These are phyloP conservation scores for Tetrapisispora taiwanensis DNA, from an alignment of 805 yeast species.

Conservation along the genomic window DNA sequence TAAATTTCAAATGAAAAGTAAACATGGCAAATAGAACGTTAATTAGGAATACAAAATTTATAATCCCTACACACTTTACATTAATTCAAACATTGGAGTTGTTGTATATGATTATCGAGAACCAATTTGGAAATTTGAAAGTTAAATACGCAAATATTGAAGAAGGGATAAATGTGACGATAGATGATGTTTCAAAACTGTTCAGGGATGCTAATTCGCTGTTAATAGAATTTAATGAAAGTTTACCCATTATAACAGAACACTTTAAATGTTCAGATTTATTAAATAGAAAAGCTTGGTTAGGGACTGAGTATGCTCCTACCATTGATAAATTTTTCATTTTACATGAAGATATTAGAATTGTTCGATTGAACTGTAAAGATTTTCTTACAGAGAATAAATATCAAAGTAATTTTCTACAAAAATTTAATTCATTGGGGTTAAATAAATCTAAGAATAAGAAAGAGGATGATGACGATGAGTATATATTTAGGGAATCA, in stretches of 20 bases:
- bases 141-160: constrained; percentile 5
- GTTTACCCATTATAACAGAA: constrained; percentile 16
- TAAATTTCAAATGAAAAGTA: background rate
- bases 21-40: background rate
- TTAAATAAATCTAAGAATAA: constrained; percentile 4
- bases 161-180: constrained; percentile 4
- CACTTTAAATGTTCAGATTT: constrained; percentile 12
- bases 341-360: constrained; percentile 24
- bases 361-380: constrained; percentile 9
- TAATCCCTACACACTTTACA: constrained; percentile 23
- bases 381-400: background rate
- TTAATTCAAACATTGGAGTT: constrained; percentile 23
- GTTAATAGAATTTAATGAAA: constrained; percentile 19
- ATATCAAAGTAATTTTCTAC: constrained; percentile 4
- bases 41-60: constrained; percentile 14
- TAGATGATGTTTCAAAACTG: constrained; percentile 6
- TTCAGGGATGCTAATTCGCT: constrained; percentile 13
- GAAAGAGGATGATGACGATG: constrained; percentile 16
- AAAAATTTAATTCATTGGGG: constrained; percentile 4
- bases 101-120: constrained; percentile 20
- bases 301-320: constrained; percentile 9
- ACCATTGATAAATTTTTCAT: constrained; percentile 21
- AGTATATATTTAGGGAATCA: constrained; percentile 15
- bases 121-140: constrained; percentile 15
- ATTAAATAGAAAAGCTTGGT: constrained; percentile 6